These are phyloP conservation scores for Kwoniella botswanensis DNA, from an alignment of 768 basidiomycete genomes.

Conservation along the genomic window DNA sequence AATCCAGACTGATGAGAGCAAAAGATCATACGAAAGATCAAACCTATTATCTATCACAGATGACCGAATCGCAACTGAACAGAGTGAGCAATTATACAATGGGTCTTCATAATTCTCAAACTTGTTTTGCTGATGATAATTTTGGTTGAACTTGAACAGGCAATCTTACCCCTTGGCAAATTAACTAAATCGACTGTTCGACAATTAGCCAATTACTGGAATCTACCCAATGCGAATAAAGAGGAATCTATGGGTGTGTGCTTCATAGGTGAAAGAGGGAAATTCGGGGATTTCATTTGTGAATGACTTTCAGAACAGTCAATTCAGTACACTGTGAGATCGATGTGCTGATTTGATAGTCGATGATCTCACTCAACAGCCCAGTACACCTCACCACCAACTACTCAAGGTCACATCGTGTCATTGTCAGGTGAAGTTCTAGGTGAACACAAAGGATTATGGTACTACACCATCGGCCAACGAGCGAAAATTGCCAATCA, in stretches of 20 bases:
- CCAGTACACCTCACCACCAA: constrained; percentile 71
- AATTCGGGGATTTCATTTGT: constrained; percentile 77
- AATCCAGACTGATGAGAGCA: constrained; percentile 61
- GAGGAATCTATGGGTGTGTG: constrained; percentile 93
- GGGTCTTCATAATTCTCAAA: no score
- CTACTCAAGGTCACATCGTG: constrained; percentile 69
- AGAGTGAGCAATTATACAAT: constrained; percentile 56
- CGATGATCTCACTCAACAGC: constrained; percentile 61
- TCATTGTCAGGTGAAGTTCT: constrained; percentile 66
- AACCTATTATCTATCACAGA: constrained; percentile 84
- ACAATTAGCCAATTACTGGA: constrained; percentile 68
- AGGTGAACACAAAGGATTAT: constrained; percentile 74
- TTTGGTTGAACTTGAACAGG: constrained; percentile 34
- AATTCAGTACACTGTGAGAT: neutral
- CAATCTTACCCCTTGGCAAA: constrained; percentile 77
- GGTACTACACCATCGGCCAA: constrained; percentile 86
- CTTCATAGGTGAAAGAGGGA: constrained; percentile 81
- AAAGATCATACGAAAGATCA: constrained; percentile 79
- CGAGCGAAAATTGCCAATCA: constrained; percentile 71
- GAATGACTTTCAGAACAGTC: constrained; percentile 37
- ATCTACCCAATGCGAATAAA: constrained; percentile 73
- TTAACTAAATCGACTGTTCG: constrained; percentile 75
- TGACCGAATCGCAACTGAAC: constrained; percentile 69
- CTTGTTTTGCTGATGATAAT: neutral
- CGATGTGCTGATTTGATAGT: no score